Base-by-base conservation (phyloP, 768 basidiomycete species). In the Lactifluus piperatus region DNA sequence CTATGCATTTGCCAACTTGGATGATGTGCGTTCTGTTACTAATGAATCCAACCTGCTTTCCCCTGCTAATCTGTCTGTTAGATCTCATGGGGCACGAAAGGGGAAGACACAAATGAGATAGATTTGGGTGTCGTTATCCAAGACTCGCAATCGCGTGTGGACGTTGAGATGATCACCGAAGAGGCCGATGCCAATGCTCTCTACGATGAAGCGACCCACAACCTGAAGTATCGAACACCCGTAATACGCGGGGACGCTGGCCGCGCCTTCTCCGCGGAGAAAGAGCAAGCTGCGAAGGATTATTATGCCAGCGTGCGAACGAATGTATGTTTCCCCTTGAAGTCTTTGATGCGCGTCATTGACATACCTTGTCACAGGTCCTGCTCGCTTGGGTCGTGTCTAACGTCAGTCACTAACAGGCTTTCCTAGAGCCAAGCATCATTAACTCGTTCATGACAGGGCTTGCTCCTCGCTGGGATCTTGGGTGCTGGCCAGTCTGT, bases 41-140 rank as follows among this genome's bases (percentile, higher is more conserved):
- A 34, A 8, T 11, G 3, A 5, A 20, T 50, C 30, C 65, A 60
- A 43, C 29, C 48, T n/a, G 65, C 51, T 30, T 22, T 58, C 16
- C 24, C 16, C 50, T 27, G 37, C 56, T 26, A 39, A 55, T 55
- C 44, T 32, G 48, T 39, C 24, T 46, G 24, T 37, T 66, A 89
- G 86, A 90, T 91, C 44, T 91, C 91, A 26, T 91, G 94, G 94
- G 94, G 94, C 5, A 97, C 94, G n/a, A 97, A 97, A 71, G 88
- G 92, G 72, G 89, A 92, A 64, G 80, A 80, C 9, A 73, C 78
- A 3, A 78, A 81, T 0, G 85, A 88, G 52, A 79, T 80, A 0
- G 92, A 95, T 68, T 82, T 97, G 18, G 92, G 92, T 10, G 83
- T 84, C 7, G 89, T 94, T 48, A 81, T 84, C 39, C 88, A 91